These are phyloP conservation scores for Xylaria intraflava DNA, from an alignment of 495 filamentous ascomycete genomes.

Conservation along the genomic window DNA sequence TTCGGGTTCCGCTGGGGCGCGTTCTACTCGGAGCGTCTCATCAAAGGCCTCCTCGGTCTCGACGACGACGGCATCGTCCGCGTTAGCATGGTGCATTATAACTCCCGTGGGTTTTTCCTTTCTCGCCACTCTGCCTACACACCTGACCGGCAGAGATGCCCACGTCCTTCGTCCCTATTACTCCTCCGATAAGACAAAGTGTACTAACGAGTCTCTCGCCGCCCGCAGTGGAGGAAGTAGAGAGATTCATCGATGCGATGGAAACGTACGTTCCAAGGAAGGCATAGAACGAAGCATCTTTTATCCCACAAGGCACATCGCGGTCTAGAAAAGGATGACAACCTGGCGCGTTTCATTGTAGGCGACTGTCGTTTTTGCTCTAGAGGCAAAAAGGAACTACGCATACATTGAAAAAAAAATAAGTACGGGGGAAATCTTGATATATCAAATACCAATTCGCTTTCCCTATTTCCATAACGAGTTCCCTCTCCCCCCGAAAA, in stretches of 20 bases:
- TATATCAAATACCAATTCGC: too few species aligned
- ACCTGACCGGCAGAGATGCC: constrained; percentile 5
- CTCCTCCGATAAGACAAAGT: background rate
- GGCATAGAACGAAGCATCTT: background rate
- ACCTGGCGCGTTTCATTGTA: too few species aligned
- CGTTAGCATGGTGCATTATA: constrained; percentile 70
- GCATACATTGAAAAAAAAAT: too few species aligned
- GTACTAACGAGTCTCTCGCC: background rate
- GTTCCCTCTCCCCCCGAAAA: too few species aligned
- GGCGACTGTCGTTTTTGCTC: too few species aligned
- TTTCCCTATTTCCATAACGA: too few species aligned
- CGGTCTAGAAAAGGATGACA: too few species aligned
- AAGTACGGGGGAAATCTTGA: too few species aligned
- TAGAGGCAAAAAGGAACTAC: too few species aligned
- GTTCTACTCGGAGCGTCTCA: constrained; percentile 60
- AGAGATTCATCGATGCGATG: constrained; percentile 7
- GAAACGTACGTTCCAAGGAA: constrained; percentile 6
- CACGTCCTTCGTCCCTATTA: constrained; percentile 2
- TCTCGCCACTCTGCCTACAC: background rate
- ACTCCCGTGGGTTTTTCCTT: constrained; percentile 50
- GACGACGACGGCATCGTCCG: constrained; percentile 57
- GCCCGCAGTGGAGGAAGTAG: constrained; percentile 12
- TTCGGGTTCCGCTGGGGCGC: constrained; percentile 61
- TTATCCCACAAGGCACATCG: too few species aligned
- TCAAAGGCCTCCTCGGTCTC: constrained; percentile 53